phyloP scores from a whole-genome alignment of 1,284 basidiomycete genomes.

The Sanguinoderma infundibulare region DNA sequence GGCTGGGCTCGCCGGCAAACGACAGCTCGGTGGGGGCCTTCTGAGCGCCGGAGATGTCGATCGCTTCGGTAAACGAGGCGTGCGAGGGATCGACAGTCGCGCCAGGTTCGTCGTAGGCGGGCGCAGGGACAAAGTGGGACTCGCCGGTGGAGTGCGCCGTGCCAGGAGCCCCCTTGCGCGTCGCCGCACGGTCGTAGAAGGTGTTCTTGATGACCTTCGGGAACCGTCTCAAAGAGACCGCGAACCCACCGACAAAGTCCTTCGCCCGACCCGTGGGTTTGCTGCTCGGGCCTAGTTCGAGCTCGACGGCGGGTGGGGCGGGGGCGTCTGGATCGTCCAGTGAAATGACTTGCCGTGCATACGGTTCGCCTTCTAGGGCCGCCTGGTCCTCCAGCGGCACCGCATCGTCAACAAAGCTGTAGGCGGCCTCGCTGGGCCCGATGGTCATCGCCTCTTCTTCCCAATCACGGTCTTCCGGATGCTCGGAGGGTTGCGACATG shows the following conservation, averaged over 20 bases:
- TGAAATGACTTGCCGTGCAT: constrained; percentile 1
- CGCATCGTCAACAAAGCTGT: background rate
- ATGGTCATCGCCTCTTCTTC: constrained; percentile 25
- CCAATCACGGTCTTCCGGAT: constrained; percentile 7
- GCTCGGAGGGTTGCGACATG: background rate
- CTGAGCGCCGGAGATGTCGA: constrained; percentile 26
- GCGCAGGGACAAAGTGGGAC: constrained; percentile 23
- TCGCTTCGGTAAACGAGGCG: constrained; percentile 28
- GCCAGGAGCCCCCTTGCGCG: constrained; percentile 21
- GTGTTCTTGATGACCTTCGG: constrained; percentile 31
- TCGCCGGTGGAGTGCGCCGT: constrained; percentile 9
- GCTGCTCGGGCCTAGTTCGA: background rate
- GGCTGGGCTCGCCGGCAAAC: background rate
- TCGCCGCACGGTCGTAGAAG: constrained; percentile 23
- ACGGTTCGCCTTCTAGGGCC: constrained; percentile 5
- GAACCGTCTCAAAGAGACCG: constrained; percentile 31
- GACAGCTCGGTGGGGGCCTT: constrained; percentile 11
- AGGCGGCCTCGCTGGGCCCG: constrained; percentile 12
- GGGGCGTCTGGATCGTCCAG: background rate
- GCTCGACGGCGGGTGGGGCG: background rate
- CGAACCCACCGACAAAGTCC: constrained; percentile 40
- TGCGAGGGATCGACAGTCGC: constrained; percentile 26
- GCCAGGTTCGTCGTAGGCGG: constrained; percentile 29
- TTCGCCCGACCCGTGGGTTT: constrained; percentile 19
- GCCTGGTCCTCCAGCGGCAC: background rate